phyloP scores from a whole-genome alignment of 305 asterid species.

The Solanum aculeatissimum region DNA sequence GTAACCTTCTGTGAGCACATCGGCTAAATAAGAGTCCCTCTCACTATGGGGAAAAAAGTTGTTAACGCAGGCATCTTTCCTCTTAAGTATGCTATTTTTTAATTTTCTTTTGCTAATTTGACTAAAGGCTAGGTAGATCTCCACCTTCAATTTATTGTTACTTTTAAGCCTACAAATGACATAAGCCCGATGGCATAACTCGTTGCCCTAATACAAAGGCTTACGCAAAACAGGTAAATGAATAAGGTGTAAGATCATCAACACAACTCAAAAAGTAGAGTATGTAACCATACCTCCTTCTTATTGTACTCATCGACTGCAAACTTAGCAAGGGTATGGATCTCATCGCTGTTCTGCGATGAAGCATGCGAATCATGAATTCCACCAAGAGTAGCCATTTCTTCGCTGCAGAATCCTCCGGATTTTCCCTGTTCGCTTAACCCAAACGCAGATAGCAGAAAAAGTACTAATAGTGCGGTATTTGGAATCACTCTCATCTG shows the following conservation, averaged over 20 bases:
- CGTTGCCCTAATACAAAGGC: neutral
- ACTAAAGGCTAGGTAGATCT: no score
- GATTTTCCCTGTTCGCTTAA: neutral
- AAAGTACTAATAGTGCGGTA: neutral
- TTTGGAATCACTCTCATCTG: neutral
- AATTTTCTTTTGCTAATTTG: no score
- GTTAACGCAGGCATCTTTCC: neutral
- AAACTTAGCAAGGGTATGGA: slow-evolving; percentile 52
- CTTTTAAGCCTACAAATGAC: no score
- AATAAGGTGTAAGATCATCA: neutral
- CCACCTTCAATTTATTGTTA: no score
- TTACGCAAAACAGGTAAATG: neutral
- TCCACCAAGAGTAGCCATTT: slow-evolving; percentile 62
- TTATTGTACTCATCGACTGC: slow-evolving; percentile 63
- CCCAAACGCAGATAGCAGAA: neutral
- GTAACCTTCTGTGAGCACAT: no score
- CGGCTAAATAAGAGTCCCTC: no score
- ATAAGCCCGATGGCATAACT: neutral
- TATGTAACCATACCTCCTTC: slow-evolving; percentile 29
- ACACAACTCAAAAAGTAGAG: neutral
- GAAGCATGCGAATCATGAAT: slow-evolving; percentile 14
- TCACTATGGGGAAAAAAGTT: no score
- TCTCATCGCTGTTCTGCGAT: slow-evolving; percentile 17
- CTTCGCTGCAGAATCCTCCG: slow-evolving; percentile 27
- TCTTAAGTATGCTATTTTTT: no score